A percentile compares a stretch with the other conserved stretches of the same genome.
These are phyloP conservation scores for Kalanchoe fedtschenkoi DNA, from an alignment of 164 flowering plant genomes.

Conservation along the genomic window DNA sequence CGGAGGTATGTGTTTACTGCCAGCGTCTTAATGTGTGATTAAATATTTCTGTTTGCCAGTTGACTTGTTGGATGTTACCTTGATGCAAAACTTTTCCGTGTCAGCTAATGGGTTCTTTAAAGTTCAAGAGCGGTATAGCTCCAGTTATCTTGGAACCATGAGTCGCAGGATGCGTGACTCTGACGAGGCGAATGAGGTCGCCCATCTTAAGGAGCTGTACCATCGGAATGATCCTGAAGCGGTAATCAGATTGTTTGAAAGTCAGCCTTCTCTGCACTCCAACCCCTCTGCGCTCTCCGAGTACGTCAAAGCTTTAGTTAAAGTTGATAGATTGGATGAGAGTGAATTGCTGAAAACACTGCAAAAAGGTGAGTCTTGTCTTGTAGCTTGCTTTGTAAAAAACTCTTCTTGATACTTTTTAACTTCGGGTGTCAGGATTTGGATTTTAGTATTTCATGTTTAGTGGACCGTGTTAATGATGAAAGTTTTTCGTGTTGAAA, in stretches of 20 bases:
- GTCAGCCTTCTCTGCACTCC: conserved; percentile 64
- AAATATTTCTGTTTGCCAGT: not conserved
- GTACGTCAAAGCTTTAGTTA: conserved; percentile 87
- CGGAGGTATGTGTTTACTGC: not conserved
- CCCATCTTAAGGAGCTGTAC: conserved; percentile 60
- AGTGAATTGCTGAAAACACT: conserved; percentile 76
- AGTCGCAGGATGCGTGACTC: conserved; percentile 64
- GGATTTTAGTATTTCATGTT: too few species aligned
- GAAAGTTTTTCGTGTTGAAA: too few species aligned
- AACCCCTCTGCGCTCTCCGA: conserved; percentile 81
- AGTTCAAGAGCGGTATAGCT: conserved; percentile 44
- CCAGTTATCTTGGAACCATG: conserved; percentile 70
- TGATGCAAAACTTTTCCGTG: not conserved
- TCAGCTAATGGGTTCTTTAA: conserved; percentile 28
- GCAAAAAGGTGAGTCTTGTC: conserved; percentile 58
- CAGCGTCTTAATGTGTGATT: not conserved
- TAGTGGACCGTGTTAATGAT: too few species aligned
- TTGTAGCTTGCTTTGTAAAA: not conserved
- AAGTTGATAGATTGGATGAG: conserved; percentile 73
- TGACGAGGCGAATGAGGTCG: conserved; percentile 48
- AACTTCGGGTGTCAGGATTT: too few species aligned
- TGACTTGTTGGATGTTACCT: not conserved
- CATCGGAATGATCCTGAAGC: conserved; percentile 77
- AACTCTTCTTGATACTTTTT: too few species aligned
- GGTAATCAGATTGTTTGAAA: conserved; percentile 82